Evolutionary conservation across 1,139 yeast species (phyloP), one percentile per base, ranked within the genome.

Genomic region (Petasospora fabianii): DNA sequence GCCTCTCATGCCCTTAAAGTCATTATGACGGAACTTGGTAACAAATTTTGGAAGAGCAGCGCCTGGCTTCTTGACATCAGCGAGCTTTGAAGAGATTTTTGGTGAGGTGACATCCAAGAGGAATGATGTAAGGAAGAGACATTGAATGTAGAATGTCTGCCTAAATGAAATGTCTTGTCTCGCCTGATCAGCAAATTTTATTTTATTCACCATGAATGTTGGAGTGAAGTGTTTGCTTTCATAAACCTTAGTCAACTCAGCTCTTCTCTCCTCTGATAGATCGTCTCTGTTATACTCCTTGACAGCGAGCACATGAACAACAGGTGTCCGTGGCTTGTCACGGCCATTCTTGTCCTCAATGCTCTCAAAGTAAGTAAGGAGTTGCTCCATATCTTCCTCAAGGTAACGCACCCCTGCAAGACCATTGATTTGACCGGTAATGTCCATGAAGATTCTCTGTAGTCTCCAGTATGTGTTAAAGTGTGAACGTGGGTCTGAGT

Each of bases 1-100:
- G n/a, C n/a, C n/a, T n/a, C n/a, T n/a, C n/a, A n/a, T n/a, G n/a
- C n/a, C n/a, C n/a, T n/a, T n/a, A n/a, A n/a, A n/a, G n/a, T n/a
- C n/a, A n/a, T n/a, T n/a, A n/a, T n/a, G n/a, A n/a, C 53, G 50
- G 22, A 35, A 45, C 27, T 45, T 42, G 6, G 43, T 40, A n/a
- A 19, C 26, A 27, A 33, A 27, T 24, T 17, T 21, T n/a, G 19
- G 19, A 27, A 36, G 21, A 12, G 27, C 35, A 6, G 9, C 6
- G 6, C 18, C 15, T 12, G 26, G 21, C 26, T 24, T 36, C 26
- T 24, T 36, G 18, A 24, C 8, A 13, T 22, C 27, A 6, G 10
- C 8, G 8, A 36, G 18, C 14, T 36, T 26, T 14, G 12, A 9
- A 14, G 16, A n/a, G 21, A 7, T 18, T 2, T 27, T 24, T n/a